Conservation (phyloP, 148 eudicot genomes). For the Rhododendron griersonianum region DNA sequence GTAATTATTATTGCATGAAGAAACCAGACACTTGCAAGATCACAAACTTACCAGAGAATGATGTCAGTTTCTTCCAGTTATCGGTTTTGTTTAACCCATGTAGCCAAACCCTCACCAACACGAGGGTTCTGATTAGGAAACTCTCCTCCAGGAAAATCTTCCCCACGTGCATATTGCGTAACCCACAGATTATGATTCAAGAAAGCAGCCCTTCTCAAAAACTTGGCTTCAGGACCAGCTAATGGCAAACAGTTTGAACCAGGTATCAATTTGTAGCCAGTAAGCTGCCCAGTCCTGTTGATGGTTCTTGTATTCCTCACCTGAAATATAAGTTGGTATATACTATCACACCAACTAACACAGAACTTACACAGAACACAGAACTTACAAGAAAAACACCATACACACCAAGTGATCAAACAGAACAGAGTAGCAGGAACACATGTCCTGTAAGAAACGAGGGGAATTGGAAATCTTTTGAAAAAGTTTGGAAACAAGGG, state of each 20-base stretch:
- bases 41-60: conserved; percentile 71
- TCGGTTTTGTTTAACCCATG: conserved; percentile 88
- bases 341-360: neutral
- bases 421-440: neutral
- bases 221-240: conserved; percentile 92
- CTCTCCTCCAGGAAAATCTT: conserved; percentile 93
- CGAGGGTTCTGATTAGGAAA: conserved; percentile 99
- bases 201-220: conserved; percentile 89
- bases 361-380: neutral
- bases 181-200: conserved; percentile 97
- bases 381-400: too few species aligned
- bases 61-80: conserved; percentile 85
- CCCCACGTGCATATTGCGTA: conserved; percentile 64
- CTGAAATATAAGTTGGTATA: conserved; percentile 25
- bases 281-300: conserved; percentile 86
- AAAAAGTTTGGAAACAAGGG: neutral
- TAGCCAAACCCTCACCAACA: conserved; percentile 85
- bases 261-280: conserved; percentile 92
- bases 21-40: neutral
- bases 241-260: conserved; percentile 88
- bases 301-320: conserved; percentile 92
- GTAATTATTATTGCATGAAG: neutral
- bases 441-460: neutral
- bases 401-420: neutral
- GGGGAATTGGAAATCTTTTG: neutral